phyloP scores from a whole-genome alignment of 306 rosid species.

The Cicer cuneatum region DNA sequence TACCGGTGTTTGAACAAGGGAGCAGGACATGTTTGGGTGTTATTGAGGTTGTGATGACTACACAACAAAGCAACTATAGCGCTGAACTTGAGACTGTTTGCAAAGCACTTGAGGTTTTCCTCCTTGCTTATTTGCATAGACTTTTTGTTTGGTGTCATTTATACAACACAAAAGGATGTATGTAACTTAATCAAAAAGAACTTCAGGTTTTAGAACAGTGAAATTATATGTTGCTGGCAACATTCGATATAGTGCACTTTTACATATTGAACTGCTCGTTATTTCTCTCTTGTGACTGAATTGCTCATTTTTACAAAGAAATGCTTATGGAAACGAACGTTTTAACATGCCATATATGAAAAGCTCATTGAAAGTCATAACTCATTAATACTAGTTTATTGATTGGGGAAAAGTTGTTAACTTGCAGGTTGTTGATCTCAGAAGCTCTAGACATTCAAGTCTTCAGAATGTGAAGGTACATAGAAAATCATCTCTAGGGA shows the following conservation, averaged over 20 bases:
- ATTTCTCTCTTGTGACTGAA: slow-evolving; percentile 20
- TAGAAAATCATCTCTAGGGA: slow-evolving; percentile 22
- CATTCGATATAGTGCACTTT: slow-evolving; percentile 26
- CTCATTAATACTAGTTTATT: slow-evolving; percentile 41
- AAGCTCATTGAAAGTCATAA: slow-evolving; percentile 9
- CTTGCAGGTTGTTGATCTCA: slow-evolving; percentile 89
- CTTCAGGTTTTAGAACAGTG: slow-evolving; percentile 24
- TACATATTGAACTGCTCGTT: slow-evolving; percentile 2
- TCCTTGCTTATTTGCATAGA: slow-evolving; percentile 30
- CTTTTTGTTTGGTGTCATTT: slow-evolving; percentile 28
- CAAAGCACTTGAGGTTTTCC: slow-evolving; percentile 92
- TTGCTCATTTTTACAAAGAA: slow-evolving; percentile 15
- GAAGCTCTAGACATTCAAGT: slow-evolving; percentile 62
- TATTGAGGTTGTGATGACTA: slow-evolving; percentile 84
- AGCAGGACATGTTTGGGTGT: slow-evolving; percentile 85
- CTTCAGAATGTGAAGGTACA: slow-evolving; percentile 66
- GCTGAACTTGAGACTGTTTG: slow-evolving; percentile 77
- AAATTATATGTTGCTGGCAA: slow-evolving; percentile 17
- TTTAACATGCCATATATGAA: slow-evolving; percentile 32
- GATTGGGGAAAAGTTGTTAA: slow-evolving; percentile 46
- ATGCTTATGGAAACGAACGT: slow-evolving; percentile 36
- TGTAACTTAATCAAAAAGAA: not conserved
- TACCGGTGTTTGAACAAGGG: slow-evolving; percentile 84
- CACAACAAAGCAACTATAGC: slow-evolving; percentile 68
- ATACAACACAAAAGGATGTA: not conserved